Conservation (phyloP, 768 basidiomycete genomes). For the Tylopilus sp. region DNA sequence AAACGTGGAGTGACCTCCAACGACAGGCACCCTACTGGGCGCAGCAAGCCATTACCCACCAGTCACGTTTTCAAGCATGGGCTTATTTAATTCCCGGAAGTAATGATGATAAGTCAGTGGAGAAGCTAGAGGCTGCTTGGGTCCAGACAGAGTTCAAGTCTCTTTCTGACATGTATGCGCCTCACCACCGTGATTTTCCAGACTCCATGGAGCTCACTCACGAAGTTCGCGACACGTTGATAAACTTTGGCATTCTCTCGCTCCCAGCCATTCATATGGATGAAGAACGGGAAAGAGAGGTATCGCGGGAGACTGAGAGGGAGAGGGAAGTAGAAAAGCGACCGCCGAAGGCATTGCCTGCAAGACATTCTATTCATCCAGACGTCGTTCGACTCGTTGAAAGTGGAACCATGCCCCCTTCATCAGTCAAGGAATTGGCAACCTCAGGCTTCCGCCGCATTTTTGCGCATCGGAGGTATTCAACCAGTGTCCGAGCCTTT, state of each 20-base stretch:
- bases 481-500: too few relatives aligned
- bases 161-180: neutral
- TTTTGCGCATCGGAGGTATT: neutral
- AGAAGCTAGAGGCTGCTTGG: neutral
- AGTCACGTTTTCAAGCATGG: neutral
- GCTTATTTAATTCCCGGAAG: too few relatives aligned
- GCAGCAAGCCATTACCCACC: neutral
- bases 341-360: neutral
- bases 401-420: neutral
- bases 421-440: neutral
- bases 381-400: neutral
- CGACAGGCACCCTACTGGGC: neutral
- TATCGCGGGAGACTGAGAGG: neutral
- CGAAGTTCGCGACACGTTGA: neutral
- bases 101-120: neutral
- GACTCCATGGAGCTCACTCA: neutral
- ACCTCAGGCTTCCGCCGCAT: neutral
- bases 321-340: neutral
- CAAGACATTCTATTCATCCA: neutral
- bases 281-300: neutral
- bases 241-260: neutral
- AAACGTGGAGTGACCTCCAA: neutral
- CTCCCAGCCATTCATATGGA: neutral
- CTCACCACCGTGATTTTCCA: neutral
- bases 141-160: neutral